Percentiles rank a stretch among this genome's conserved stretches.
phyloP scores from a whole-genome alignment of 768 basidiomycete genomes.

The Tulasnella sp. region DNA sequence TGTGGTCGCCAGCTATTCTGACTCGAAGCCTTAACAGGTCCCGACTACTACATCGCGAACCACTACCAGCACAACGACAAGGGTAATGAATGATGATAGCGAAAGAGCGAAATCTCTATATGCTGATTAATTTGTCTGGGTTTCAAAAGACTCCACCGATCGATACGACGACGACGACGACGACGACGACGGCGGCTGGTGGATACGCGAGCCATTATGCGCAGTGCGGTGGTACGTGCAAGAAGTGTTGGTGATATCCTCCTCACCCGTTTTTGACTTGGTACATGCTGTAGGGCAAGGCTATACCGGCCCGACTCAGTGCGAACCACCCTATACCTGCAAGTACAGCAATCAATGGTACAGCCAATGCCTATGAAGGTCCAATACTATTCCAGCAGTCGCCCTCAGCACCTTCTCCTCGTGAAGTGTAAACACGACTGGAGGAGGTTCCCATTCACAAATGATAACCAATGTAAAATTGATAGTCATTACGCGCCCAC shows the following conservation, averaged over 20 bases:
- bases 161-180: not conserved
- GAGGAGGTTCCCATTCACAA: not conserved
- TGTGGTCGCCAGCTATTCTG: not conserved
- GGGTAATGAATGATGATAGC: not conserved
- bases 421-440: not conserved
- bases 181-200: conserved; percentile 8
- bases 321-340: conserved; percentile 15
- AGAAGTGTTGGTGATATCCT: not conserved
- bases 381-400: not conserved
- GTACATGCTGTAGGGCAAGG: not conserved
- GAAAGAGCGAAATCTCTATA: not conserved
- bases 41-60: not conserved
- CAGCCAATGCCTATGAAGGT: not conserved
- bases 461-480: not conserved
- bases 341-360: conserved; percentile 1
- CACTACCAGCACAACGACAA: not conserved
- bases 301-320: conserved; percentile 3
- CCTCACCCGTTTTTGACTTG: not conserved
- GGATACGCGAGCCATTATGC: not conserved
- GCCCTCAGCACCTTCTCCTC: not conserved
- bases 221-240: conserved; percentile 14
- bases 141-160: not conserved
- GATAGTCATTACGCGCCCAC: not conserved
- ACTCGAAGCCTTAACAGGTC: not conserved
- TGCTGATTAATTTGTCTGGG: not conserved